Evolutionary conservation across 2,329 filamentous ascomycete species (phyloP).

Genomic region (Aspergillus glaucus): DNA sequence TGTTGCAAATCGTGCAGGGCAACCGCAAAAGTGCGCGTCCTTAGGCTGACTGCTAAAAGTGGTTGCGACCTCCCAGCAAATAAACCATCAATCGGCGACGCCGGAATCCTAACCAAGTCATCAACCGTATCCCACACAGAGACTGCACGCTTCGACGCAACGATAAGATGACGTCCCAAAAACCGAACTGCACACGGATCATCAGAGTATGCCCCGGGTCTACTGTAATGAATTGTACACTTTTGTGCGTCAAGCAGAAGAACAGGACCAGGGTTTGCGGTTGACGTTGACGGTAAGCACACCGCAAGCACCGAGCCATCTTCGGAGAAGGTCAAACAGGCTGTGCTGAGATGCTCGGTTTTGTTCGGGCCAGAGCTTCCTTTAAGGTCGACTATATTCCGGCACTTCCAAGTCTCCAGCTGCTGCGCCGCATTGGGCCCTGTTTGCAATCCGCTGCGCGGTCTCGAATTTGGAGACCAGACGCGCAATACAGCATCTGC

Average conservation of each 20-base stretch:
- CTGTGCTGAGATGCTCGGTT: conserved; percentile 43
- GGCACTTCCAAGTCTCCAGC: conserved; percentile 69
- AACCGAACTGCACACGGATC: conserved; percentile 63
- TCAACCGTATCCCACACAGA: conserved; percentile 75
- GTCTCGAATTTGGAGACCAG: conserved; percentile 70
- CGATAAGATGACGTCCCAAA: conserved; percentile 66
- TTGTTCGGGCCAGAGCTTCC: conserved; percentile 16
- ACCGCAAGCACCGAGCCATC: conserved; percentile 79
- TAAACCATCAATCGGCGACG: conserved; percentile 41
- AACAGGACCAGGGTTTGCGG: conserved; percentile 54
- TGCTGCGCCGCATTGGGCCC: conserved; percentile 41
- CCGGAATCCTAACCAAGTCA: conserved; percentile 64
- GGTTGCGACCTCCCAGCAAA: conserved; percentile 12
- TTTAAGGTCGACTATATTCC: conserved; percentile 49
- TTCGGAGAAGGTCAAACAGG: conserved; percentile 69
- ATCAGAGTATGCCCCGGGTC: conserved; percentile 62
- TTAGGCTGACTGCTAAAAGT: conserved; percentile 61
- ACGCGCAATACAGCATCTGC: conserved; percentile 70
- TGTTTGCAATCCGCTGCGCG: conserved; percentile 61
- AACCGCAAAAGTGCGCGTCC: conserved; percentile 61
- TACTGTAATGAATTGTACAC: conserved; percentile 59
- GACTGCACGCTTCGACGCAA: conserved; percentile 64
- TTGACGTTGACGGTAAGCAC: conserved; percentile 34
- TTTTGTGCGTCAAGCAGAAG: conserved; percentile 70
- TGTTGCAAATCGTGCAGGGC: conserved; percentile 36